These are phyloP conservation scores for Nicotiana knightiana DNA, from an alignment of 257 asterid genomes.

Conservation along the genomic window DNA sequence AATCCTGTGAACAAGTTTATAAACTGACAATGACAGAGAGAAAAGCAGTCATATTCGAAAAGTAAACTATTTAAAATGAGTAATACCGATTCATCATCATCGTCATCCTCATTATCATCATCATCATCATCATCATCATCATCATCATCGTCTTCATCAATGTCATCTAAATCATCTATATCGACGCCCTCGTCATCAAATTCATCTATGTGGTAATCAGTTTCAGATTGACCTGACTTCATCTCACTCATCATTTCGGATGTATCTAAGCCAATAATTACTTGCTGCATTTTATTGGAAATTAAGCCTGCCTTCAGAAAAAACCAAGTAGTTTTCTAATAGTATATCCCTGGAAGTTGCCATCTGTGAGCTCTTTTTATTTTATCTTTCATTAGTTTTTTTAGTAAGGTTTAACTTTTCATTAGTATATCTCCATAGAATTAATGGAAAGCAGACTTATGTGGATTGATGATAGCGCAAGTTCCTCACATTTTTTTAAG, in stretches of 20 bases:
- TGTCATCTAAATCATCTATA: conserved; percentile 32
- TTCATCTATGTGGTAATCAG: conserved; percentile 56
- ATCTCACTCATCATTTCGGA: conserved; percentile 76
- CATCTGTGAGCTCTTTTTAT: background rate
- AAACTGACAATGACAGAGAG: conserved; percentile 16
- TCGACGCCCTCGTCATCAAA: conserved; percentile 68
- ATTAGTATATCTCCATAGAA: background rate
- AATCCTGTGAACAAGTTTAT: conserved; percentile 51
- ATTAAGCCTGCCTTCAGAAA: background rate
- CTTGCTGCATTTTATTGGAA: conserved; percentile 64
- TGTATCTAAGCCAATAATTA: conserved; percentile 82
- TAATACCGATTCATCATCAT: conserved; percentile 31
- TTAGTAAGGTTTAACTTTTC: background rate
- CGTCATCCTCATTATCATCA: conserved; percentile 44
- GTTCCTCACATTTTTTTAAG: background rate
- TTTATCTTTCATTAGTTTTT: background rate
- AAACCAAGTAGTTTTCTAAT: background rate
- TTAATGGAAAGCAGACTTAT: background rate
- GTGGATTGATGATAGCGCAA: background rate
- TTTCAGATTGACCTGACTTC: conserved; percentile 68
- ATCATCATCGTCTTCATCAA: background rate
- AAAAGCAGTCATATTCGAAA: conserved; percentile 2
- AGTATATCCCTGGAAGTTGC: background rate
- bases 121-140: conserved; percentile 26
- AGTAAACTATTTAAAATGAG: conserved; percentile 37